Conservation (phyloP, 805 yeast species). For the Yarrowia deformans region DNA sequence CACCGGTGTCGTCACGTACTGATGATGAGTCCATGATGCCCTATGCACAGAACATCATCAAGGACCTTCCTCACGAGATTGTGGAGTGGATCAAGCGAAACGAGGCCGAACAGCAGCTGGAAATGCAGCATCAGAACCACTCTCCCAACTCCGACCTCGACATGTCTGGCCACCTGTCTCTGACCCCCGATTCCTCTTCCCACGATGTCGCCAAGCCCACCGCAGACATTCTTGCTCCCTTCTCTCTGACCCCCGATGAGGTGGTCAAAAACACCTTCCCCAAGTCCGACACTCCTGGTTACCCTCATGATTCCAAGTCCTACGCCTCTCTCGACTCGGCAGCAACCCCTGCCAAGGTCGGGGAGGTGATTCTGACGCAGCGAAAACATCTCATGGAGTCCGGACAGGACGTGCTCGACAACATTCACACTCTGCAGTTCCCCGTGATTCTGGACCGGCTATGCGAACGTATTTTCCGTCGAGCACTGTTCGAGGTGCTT, state of each 20-base stretch:
- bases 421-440: constrained; percentile 32
- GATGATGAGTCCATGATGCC: constrained; percentile 31
- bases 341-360: constrained; percentile 29
- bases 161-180: constrained; percentile 7
- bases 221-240: constrained; percentile 20
- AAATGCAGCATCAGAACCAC: constrained; percentile 27
- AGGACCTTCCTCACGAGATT: constrained; percentile 32
- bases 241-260: constrained; percentile 27
- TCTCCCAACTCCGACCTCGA: constrained; percentile 31
- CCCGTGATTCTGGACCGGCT: constrained; percentile 36
- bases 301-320: constrained; percentile 11
- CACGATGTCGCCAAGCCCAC: constrained; percentile 8
- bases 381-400: constrained; percentile 35
- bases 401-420: constrained; percentile 33
- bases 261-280: constrained; percentile 21
- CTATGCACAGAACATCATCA: constrained; percentile 24
- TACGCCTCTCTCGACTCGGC: constrained; percentile 22
- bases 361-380: constrained; percentile 32
- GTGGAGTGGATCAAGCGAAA: constrained; percentile 34
- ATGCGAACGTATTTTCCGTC: constrained; percentile 35
- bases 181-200: constrained; percentile 14
- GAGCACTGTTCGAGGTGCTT: constrained; percentile 30
- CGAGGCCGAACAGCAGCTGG: constrained; percentile 10
- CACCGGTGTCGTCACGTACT: constrained; percentile 3
- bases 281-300: constrained; percentile 27